Evolutionary conservation across 495 filamentous ascomycete genomes (phyloP).

Genomic region (Penicillium pancosmium): DNA sequence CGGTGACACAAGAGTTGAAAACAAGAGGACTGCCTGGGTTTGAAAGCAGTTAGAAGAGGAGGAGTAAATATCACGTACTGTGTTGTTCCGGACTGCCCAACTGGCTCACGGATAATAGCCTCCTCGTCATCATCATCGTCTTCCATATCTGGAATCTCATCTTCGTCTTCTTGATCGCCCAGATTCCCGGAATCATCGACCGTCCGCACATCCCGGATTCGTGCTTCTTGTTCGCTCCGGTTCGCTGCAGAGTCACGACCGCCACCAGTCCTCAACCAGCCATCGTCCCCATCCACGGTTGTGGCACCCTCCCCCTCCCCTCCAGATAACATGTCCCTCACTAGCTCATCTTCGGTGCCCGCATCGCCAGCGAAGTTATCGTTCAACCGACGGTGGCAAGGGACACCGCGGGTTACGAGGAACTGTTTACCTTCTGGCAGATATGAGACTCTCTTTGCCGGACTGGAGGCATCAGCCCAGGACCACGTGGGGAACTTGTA

Average conservation of each 20-base stretch:
- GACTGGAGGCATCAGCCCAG: conserved; percentile 86
- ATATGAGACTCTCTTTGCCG: conserved; percentile 74
- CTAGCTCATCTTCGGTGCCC: conserved; percentile 78
- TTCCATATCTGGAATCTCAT: conserved; percentile 97
- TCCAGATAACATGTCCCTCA: conserved; percentile 72
- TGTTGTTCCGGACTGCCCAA: conserved; percentile 56
- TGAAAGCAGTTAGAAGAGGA: conserved; percentile 4
- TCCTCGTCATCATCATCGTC: conserved; percentile 97
- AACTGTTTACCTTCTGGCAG: conserved; percentile 94
- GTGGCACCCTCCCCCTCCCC: conserved; percentile 56
- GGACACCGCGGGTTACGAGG: conserved; percentile 90
- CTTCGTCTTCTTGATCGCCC: conserved; percentile 71
- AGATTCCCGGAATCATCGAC: conserved; percentile 80
- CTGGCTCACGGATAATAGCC: conserved; percentile 87
- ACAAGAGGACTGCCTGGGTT: background rate
- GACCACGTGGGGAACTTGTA: conserved; percentile 99
- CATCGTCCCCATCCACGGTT: conserved; percentile 72
- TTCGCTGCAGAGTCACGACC: conserved; percentile 49
- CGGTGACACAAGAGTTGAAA: background rate
- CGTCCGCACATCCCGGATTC: conserved; percentile 78
- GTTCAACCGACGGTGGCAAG: conserved; percentile 87
- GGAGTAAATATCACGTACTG: conserved; percentile 59
- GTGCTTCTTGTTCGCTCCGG: conserved; percentile 63
- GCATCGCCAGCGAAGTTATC: conserved; percentile 91
- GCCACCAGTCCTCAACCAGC: conserved; percentile 88